Evolutionary conservation across 768 basidiomycete species (phyloP).

Genomic region (Mycena galopus): DNA sequence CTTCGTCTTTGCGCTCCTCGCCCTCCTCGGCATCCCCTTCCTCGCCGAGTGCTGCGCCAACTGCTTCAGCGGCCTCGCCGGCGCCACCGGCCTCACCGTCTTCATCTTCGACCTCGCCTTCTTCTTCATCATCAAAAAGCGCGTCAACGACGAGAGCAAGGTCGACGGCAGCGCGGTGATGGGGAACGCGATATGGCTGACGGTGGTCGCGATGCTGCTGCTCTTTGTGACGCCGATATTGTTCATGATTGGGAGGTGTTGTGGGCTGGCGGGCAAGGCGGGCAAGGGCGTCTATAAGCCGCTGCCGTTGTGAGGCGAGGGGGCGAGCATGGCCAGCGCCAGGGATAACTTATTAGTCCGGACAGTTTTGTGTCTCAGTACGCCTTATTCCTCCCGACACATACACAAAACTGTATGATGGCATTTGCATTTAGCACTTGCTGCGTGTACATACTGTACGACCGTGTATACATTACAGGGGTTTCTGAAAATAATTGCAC

Average conservation of each 20-base stretch:
- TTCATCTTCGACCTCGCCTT: constrained; percentile 81
- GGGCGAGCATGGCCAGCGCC: no score
- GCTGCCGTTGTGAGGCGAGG: no score
- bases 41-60: constrained; percentile 74
- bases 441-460: no score
- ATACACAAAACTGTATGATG: no score
- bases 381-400: no score
- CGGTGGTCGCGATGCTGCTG: constrained; percentile 71
- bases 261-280: constrained; percentile 23
- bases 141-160: constrained; percentile 61
- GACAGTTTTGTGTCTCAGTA: no score
- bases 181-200: constrained; percentile 79
- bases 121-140: constrained; percentile 76
- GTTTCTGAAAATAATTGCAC: no score
- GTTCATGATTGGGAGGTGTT: constrained; percentile 35
- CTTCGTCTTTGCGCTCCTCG: constrained; percentile 32
- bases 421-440: no score
- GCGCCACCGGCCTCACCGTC: constrained; percentile 69
- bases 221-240: constrained; percentile 63
- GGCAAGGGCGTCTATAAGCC: constrained; percentile 31
- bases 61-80: constrained; percentile 73
- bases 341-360: no score
- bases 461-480: no score
- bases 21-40: constrained; percentile 54
- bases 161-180: constrained; percentile 68